Base-by-base conservation (phyloP, 306 rosid species). In the Glycine soja region DNA sequence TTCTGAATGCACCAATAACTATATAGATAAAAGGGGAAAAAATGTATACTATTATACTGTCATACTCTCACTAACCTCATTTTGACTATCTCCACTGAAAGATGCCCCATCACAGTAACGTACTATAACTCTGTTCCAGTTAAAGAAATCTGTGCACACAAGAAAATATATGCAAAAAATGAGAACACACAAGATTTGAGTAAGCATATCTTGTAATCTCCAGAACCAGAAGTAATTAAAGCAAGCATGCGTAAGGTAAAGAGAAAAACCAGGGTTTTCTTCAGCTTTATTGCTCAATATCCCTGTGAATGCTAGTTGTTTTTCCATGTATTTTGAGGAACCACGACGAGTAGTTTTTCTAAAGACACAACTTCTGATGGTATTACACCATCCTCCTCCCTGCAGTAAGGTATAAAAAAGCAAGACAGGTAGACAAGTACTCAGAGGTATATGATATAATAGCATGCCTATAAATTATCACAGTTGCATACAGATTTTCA, bases 331-430 rank as follows among this genome's bases (percentile, higher is more conserved):
- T 2, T 87, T 87, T 14, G 97, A 87, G 64, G 97, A 94, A 69
- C 96, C 97, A 0, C 96, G 97, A 12, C 98, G 97, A 50, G 98
- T 94, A 34, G 98, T 92, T 83, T 94, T 94, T 64, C 97, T 91
- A 19, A 75, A 94, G 38, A 89, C 92, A 79, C 98, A 94, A 69
- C 40, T 89, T 74, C 46, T 89, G 53, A 92, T 84, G 42, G 91
- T 81, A 80, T 94, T 92, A 68, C 98, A 94, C 98, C 98, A 94
- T 10, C 98, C 97, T 43, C 98, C 97, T 66, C 98, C 98, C 96
- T 93, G 81, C 70, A 89, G 12, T 50, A 82, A 75, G 30, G 80
- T 7, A 79, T 36, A 12, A 53, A 40, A 78, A 24, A 24, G 30
- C 30, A 24, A 24, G 30, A 24, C 30, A 24, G 30, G 30, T 24